Percentiles rank a stretch among this genome's conserved stretches.
These are phyloP conservation scores for Alloteropsis semialata DNA, from an alignment of 176 grass and related monocot genomes.

Conservation along the genomic window DNA sequence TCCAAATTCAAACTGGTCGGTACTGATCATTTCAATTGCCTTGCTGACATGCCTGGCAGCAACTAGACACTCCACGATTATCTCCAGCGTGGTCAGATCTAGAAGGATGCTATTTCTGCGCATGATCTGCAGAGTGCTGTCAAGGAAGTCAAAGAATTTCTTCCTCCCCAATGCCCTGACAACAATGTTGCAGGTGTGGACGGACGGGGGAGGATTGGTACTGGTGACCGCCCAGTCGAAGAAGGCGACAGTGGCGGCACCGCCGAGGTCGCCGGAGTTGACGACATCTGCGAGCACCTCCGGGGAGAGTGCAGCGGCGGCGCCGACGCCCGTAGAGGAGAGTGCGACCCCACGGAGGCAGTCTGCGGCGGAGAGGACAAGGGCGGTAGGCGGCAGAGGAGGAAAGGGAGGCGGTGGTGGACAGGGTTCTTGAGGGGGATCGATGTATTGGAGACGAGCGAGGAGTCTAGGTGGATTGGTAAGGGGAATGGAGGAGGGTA, in stretches of 20 bases:
- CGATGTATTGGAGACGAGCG: neutral
- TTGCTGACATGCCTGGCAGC: no score
- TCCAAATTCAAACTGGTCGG: no score
- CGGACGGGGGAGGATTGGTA: no score
- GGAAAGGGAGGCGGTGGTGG: neutral
- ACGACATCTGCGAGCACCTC: slow-evolving; percentile 59
- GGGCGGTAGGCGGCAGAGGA: slow-evolving; percentile 1
- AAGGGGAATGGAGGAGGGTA: slow-evolving; percentile 34
- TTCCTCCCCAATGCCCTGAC: no score
- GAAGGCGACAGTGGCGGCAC: slow-evolving; percentile 52
- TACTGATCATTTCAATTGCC: no score
- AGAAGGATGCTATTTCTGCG: no score
- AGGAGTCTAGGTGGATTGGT: neutral
- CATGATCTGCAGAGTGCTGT: no score
- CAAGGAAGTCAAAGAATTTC: no score
- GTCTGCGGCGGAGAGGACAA: slow-evolving; percentile 51
- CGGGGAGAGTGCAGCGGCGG: slow-evolving; percentile 33
- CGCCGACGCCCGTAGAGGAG: slow-evolving; percentile 38
- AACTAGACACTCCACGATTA: no score
- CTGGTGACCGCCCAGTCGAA: no score
- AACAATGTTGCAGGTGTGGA: no score
- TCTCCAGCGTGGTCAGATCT: no score
- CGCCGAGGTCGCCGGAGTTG: slow-evolving; percentile 46
- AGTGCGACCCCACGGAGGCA: slow-evolving; percentile 73
- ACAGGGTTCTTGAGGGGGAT: neutral